Evolutionary conservation across 371 early-diverging fungal genomes (phyloP).

Genomic region (Mucor mucedo): DNA sequence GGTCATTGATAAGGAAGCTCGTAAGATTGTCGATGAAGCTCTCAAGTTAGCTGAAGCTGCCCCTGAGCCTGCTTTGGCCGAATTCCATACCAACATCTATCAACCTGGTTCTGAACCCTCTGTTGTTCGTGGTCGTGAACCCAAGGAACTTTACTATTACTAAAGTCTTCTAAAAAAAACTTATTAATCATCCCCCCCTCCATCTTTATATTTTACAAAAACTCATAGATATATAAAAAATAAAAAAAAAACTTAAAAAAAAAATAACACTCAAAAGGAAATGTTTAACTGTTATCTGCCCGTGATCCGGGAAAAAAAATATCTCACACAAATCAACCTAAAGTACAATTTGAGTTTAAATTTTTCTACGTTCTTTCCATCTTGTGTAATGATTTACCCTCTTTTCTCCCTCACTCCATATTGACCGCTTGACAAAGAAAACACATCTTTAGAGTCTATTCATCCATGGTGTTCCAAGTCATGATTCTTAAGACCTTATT

Average conservation of each 20-base stretch:
- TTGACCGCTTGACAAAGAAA: too few species aligned
- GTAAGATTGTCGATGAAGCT: conserved; percentile 85
- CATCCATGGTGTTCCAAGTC: too few species aligned
- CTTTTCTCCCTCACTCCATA: background rate
- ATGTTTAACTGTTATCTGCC: background rate
- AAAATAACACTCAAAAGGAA: background rate
- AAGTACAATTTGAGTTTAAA: too few species aligned
- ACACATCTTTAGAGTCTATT: too few species aligned
- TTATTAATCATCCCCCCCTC: conserved; percentile 1
- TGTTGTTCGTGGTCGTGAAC: conserved; percentile 80
- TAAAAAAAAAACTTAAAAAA: background rate
- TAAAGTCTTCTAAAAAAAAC: background rate
- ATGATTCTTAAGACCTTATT: too few species aligned
- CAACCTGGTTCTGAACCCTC: conserved; percentile 74
- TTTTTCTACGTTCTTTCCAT: too few species aligned
- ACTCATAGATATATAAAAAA: background rate
- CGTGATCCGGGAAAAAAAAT: background rate
- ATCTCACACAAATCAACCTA: background rate
- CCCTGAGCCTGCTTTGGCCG: conserved; percentile 76
- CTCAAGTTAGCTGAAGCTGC: conserved; percentile 84
- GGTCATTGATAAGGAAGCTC: conserved; percentile 90
- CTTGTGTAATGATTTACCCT: too few species aligned
- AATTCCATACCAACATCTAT: conserved; percentile 89
- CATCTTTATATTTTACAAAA: background rate
- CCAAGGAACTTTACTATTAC: conserved; percentile 67